Evolutionary conservation across 495 filamentous ascomycete genomes (phyloP).

Genomic region (Tuber indicum): DNA sequence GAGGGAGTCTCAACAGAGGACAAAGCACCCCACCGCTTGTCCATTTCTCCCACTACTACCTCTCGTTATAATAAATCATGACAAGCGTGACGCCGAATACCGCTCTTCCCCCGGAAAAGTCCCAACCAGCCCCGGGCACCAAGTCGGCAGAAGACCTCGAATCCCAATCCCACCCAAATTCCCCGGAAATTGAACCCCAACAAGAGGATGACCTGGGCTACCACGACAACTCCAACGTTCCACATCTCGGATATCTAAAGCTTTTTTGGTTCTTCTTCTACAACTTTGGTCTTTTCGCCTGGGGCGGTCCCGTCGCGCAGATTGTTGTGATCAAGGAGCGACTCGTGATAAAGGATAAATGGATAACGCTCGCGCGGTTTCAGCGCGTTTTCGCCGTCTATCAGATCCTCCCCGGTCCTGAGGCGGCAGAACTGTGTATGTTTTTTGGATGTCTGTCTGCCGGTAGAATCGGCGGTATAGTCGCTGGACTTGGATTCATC

Average conservation of each 20-base stretch:
- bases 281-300: constrained; percentile 45
- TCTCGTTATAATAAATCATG: not conserved
- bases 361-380: constrained; percentile 43
- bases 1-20: not conserved
- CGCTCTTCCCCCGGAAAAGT: not conserved
- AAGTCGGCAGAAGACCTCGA: not conserved
- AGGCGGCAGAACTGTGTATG: constrained; percentile 45
- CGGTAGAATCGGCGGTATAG: constrained; percentile 43
- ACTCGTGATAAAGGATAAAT: constrained; percentile 43
- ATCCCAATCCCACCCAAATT: not conserved
- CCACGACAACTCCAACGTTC: constrained; percentile 42
- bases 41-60: not conserved
- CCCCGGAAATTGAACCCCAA: not conserved
- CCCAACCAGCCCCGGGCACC: not conserved
- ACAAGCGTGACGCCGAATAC: not conserved
- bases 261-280: constrained; percentile 46
- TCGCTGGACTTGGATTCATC: constrained; percentile 43
- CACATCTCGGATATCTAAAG: constrained; percentile 31
- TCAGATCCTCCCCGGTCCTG: constrained; percentile 44
- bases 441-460: constrained; percentile 44
- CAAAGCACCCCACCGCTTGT: not conserved
- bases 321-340: constrained; percentile 44
- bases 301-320: constrained; percentile 46
- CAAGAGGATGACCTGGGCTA: not conserved
- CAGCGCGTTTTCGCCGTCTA: constrained; percentile 45